These are phyloP conservation scores for Aspergillus thermomutatus DNA, from an alignment of 2,329 filamentous ascomycete genomes.

Conservation along the genomic window DNA sequence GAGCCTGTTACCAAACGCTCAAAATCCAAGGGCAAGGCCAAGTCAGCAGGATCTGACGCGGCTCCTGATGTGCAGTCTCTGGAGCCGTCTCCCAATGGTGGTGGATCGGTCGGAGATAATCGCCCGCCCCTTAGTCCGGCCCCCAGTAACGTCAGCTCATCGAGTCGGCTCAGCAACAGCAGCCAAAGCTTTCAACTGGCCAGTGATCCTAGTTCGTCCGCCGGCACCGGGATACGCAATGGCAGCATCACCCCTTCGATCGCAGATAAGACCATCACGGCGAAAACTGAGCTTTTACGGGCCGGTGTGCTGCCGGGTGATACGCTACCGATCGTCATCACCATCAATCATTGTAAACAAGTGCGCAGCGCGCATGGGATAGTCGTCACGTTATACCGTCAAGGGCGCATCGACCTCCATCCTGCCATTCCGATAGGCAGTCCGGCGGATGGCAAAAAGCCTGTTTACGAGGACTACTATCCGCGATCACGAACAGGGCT, in stretches of 20 bases:
- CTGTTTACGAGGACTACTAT: conserved; percentile 78
- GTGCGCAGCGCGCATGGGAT: conserved; percentile 90
- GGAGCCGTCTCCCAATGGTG: conserved; percentile 43
- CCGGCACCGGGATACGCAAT: conserved; percentile 36
- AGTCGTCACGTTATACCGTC: conserved; percentile 86
- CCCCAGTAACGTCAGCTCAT: conserved; percentile 67
- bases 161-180: conserved; percentile 66
- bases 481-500: conserved; percentile 83
- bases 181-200: conserved; percentile 57
- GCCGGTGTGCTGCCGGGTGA: conserved; percentile 86
- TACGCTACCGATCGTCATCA: conserved; percentile 72
- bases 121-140: conserved; percentile 46
- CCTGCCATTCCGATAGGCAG: conserved; percentile 58
- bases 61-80: conserved; percentile 45
- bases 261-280: conserved; percentile 77
- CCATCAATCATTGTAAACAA: conserved; percentile 81
- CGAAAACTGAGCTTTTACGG: conserved; percentile 76
- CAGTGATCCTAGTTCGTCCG: conserved; percentile 41
- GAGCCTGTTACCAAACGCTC: conserved; percentile 76
- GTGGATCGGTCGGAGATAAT: conserved; percentile 29
- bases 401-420: conserved; percentile 83
- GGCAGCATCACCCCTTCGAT: conserved; percentile 53
- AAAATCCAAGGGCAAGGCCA: conserved; percentile 55
- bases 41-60: conserved; percentile 41
- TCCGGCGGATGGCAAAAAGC: conserved; percentile 63